These are phyloP conservation scores for Eutrema salsugineum DNA, from an alignment of 441 rosid species.

Conservation along the genomic window DNA sequence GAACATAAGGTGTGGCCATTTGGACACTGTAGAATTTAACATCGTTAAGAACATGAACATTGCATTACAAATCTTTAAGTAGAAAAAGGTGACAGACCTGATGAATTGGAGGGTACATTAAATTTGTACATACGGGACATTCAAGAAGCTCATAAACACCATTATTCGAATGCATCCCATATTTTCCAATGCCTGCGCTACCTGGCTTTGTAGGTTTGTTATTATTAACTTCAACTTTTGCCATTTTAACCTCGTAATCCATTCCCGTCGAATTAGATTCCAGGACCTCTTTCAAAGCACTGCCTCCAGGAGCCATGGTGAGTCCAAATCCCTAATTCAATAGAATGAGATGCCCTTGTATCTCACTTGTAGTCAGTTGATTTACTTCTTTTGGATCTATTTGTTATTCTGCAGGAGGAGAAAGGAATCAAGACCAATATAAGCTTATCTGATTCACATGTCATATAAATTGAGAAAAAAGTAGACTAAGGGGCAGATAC, in stretches of 20 bases:
- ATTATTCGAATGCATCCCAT: slow-evolving; percentile 48
- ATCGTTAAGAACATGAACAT: background rate
- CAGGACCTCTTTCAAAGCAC: slow-evolving; percentile 55
- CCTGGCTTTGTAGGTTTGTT: slow-evolving; percentile 53
- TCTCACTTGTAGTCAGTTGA: background rate
- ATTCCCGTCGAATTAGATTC: slow-evolving; percentile 45
- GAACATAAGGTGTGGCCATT: slow-evolving; percentile 91
- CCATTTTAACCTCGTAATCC: slow-evolving; percentile 49
- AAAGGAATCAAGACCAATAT: background rate
- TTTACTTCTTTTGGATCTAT: slow-evolving; percentile 1
- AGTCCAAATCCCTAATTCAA: background rate
- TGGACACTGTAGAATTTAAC: slow-evolving; percentile 57
- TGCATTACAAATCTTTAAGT: background rate
- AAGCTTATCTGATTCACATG: background rate
- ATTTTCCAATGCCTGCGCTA: slow-evolving; percentile 40
- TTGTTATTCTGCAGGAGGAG: slow-evolving; percentile 10
- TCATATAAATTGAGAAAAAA: background rate
- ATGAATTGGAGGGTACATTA: slow-evolving; percentile 93
- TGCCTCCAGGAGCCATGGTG: slow-evolving; percentile 65
- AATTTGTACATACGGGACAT: slow-evolving; percentile 70
- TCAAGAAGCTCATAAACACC: slow-evolving; percentile 82
- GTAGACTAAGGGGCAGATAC: background rate
- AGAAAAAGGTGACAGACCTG: slow-evolving; percentile 42
- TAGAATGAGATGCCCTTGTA: background rate
- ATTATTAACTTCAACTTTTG: slow-evolving; percentile 38